A percentile compares a stretch with the other conserved stretches of the same genome.
These are phyloP conservation scores for Verbascum thapsus DNA, from an alignment of 257 asterid genomes.

Conservation along the genomic window DNA sequence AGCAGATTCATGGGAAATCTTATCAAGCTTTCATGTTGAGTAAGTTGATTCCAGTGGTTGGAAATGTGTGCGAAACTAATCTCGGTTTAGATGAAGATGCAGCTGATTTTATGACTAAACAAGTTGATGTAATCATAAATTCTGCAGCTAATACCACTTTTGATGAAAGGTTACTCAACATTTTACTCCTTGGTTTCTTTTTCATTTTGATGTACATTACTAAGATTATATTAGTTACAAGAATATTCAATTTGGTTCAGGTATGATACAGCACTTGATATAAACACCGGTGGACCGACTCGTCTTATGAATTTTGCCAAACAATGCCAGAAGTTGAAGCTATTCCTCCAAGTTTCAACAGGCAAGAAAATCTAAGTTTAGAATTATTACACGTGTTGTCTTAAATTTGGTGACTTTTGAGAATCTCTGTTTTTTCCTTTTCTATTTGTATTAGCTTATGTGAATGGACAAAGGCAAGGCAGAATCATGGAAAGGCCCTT, in stretches of 20 bases:
- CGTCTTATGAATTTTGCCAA: constrained; percentile 78
- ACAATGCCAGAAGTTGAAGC: constrained; percentile 66
- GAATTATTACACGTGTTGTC: too few relatives aligned
- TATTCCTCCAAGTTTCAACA: constrained; percentile 89
- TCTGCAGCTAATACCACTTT: constrained; percentile 95
- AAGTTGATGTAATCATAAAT: constrained; percentile 72
- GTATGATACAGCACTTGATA: constrained; percentile 83
- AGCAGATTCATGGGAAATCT: constrained; percentile 74
- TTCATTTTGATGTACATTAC: background rate
- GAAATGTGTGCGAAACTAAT: constrained; percentile 70
- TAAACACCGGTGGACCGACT: constrained; percentile 79
- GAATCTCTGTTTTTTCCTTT: background rate
- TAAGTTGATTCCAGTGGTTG: constrained; percentile 80
- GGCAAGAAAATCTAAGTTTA: constrained; percentile 47
- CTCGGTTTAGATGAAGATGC: constrained; percentile 73
- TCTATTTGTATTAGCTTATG: constrained; percentile 65
- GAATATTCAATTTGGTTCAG: constrained; percentile 34
- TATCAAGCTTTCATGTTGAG: constrained; percentile 78
- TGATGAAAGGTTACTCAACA: constrained; percentile 66
- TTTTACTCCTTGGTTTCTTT: background rate
- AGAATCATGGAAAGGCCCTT: constrained; percentile 81
- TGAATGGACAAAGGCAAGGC: constrained; percentile 90
- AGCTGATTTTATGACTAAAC: constrained; percentile 49
- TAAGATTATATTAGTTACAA: background rate
- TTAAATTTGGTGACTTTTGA: background rate